These are phyloP conservation scores for Aspergillus sp. DNA, from an alignment of 2,329 filamentous ascomycete genomes.

Conservation along the genomic window DNA sequence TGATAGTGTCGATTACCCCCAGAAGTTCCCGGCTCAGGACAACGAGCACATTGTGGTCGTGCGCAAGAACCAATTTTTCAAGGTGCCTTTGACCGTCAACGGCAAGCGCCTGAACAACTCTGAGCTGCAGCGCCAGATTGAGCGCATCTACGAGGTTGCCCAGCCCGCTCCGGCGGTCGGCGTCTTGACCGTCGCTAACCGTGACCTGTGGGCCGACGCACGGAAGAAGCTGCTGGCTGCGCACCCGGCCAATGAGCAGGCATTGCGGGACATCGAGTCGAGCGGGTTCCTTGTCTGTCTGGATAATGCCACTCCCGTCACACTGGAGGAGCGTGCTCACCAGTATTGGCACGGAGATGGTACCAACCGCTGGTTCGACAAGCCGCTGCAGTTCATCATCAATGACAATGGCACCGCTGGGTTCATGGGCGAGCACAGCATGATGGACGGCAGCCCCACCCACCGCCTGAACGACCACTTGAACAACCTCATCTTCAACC, in stretches of 20 bases:
- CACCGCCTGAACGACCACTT: slow-evolving; percentile 94
- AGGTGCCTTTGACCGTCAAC: slow-evolving; percentile 76
- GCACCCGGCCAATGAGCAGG: slow-evolving; percentile 74
- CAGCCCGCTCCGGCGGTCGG: slow-evolving; percentile 73
- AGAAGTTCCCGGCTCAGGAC: slow-evolving; percentile 73
- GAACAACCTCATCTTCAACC: slow-evolving; percentile 87
- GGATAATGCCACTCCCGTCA: slow-evolving; percentile 87
- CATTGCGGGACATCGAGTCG: slow-evolving; percentile 80
- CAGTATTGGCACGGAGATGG: slow-evolving; percentile 99
- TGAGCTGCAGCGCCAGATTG: slow-evolving; percentile 89
- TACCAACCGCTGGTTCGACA: slow-evolving; percentile 95
- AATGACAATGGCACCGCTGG: slow-evolving; percentile 97
- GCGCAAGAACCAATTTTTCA: slow-evolving; percentile 98
- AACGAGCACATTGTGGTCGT: slow-evolving; percentile 88
- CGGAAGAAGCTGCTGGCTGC: slow-evolving; percentile 73
- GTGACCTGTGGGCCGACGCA: slow-evolving; percentile 87
- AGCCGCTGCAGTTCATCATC: slow-evolving; percentile 95
- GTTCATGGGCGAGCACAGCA: slow-evolving; percentile 98
- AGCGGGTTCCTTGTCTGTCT: slow-evolving; percentile 90
- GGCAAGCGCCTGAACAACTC: slow-evolving; percentile 84
- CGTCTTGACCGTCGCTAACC: slow-evolving; percentile 84
- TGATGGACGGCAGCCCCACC: slow-evolving; percentile 99
- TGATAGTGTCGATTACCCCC: slow-evolving; percentile 75
- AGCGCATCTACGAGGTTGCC: slow-evolving; percentile 76
- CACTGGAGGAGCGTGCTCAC: slow-evolving; percentile 90